These are phyloP conservation scores for Mortierella alpina DNA, from an alignment of 192 early-diverging fungal species.

Conservation along the genomic window DNA sequence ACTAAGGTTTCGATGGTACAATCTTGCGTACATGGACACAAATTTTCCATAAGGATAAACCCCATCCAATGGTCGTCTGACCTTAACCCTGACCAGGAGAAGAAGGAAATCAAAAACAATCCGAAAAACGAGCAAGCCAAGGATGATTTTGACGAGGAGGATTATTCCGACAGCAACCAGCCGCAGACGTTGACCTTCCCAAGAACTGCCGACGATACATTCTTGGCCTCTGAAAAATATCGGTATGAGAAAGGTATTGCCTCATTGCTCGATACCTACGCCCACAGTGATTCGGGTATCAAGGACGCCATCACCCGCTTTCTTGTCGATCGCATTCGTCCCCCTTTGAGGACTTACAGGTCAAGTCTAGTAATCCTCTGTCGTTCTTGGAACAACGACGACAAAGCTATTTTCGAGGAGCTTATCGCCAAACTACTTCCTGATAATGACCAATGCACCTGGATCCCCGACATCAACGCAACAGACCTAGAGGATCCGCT, in stretches of 20 bases:
- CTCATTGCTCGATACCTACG: background rate
- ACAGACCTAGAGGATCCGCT: background rate
- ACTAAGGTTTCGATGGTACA: too few species aligned
- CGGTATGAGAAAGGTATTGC: background rate
- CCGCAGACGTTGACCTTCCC: constrained; percentile 1
- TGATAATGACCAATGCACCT: background rate
- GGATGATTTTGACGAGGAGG: too few species aligned
- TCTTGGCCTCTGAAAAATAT: background rate
- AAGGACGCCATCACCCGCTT: background rate
- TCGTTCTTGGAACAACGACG: background rate
- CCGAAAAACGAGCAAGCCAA: too few species aligned
- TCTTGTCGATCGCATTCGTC: background rate
- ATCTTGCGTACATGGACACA: too few species aligned
- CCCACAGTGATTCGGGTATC: background rate
- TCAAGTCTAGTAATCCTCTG: background rate
- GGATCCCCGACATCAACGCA: constrained; percentile 12
- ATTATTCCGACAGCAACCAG: too few species aligned
- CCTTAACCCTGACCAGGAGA: too few species aligned
- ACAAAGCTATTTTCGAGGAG: background rate
- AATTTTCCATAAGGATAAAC: too few species aligned
- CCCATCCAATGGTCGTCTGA: too few species aligned
- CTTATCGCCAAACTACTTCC: background rate
- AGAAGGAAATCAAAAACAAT: too few species aligned
- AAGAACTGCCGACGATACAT: background rate
- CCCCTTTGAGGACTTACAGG: background rate